phyloP scores from a whole-genome alignment of 306 rosid species.

The Vachellia collinsii region DNA sequence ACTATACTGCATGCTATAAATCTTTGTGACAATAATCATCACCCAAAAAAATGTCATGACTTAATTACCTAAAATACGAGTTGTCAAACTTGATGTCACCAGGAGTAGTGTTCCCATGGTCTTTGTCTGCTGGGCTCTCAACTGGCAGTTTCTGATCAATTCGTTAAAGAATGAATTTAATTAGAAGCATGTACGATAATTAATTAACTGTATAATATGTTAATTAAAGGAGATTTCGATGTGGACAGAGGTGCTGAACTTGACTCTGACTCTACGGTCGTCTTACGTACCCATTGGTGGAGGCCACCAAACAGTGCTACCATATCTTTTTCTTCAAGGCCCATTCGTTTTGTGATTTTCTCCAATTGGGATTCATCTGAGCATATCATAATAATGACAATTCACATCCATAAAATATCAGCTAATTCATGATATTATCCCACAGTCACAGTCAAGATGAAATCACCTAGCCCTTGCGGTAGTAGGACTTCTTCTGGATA shows the following conservation, averaged over 20 bases:
- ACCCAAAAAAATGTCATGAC: background rate
- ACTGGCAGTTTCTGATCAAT: constrained; percentile 48
- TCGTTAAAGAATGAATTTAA: constrained; percentile 23
- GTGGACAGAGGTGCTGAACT: no score
- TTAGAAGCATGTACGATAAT: background rate
- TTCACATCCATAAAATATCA: no score
- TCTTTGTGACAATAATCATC: background rate
- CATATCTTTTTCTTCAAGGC: constrained; percentile 70
- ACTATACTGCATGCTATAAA: background rate
- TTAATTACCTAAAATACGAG: constrained; percentile 65
- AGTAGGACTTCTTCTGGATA: constrained; percentile 44
- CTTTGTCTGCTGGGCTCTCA: no score
- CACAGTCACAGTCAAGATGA: background rate
- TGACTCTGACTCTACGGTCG: background rate
- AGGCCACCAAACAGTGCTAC: constrained; percentile 87
- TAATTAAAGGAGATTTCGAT: background rate
- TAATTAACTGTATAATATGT: background rate
- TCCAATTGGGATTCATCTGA: constrained; percentile 74
- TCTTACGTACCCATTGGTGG: constrained; percentile 58
- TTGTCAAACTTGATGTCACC: constrained; percentile 52
- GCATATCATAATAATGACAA: background rate
- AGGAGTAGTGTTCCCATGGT: background rate
- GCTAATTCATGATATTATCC: background rate
- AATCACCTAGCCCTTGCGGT: constrained; percentile 45
- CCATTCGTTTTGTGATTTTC: constrained; percentile 65